Conservation (phyloP, 225 moss, liverwort and hornwort genomes). For the Ulota crispa region DNA sequence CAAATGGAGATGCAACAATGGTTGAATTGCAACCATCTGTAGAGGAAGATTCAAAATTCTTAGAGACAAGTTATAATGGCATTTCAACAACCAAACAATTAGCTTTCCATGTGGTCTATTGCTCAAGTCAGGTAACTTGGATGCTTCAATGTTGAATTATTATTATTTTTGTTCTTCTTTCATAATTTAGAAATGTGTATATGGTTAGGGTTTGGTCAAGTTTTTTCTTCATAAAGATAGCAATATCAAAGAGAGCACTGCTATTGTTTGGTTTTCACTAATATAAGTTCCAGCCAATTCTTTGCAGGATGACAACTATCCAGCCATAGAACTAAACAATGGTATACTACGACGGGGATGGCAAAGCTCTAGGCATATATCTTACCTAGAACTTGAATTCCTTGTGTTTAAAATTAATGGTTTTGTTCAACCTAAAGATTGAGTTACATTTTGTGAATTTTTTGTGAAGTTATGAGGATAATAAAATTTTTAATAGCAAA, state of each 20-base stretch:
- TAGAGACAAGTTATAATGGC: slow-evolving; percentile 11
- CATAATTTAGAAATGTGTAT: neutral
- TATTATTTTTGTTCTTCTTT: neutral
- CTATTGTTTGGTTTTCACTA: neutral
- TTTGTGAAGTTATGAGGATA: fast-evolving
- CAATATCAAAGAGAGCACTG: neutral
- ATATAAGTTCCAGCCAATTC: neutral
- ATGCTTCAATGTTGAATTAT: neutral
- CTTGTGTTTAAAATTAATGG: neutral
- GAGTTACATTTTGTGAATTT: neutral
- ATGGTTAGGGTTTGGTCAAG: fast-evolving
- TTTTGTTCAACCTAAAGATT: neutral
- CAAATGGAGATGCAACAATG: slow-evolving; percentile 21
- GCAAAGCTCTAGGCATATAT: slow-evolving; percentile 83
- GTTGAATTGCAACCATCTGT: slow-evolving; percentile 33
- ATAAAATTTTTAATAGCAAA: neutral
- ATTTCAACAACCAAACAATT: slow-evolving; percentile 15
- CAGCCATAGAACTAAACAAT: slow-evolving; percentile 70
- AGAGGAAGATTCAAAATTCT: neutral
- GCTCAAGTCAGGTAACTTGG: slow-evolving; percentile 33
- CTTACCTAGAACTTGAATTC: neutral
- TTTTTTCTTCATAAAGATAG: neutral
- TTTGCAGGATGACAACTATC: slow-evolving; percentile 71
- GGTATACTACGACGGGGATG: slow-evolving; percentile 76
- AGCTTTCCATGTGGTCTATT: slow-evolving; percentile 41